Evolutionary conservation across 2,329 filamentous ascomycete genomes (phyloP), one percentile per base, ranked within the genome.

Genomic region (Shiraia bambusicola): DNA sequence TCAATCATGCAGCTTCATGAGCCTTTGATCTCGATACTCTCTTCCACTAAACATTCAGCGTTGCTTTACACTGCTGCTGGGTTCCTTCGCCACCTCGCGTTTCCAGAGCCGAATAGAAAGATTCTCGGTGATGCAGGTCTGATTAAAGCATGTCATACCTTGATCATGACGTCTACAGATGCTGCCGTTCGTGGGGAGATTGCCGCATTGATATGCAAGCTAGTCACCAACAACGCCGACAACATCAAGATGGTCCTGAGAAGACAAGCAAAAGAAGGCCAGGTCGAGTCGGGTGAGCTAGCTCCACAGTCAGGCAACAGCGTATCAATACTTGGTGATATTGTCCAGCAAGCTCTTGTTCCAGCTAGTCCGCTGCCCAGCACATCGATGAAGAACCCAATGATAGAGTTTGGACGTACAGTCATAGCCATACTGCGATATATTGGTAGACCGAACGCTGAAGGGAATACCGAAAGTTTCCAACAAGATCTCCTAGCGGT

Each of bases 301-400:
- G 32, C 32, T 2, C 13, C 36, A 15, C 27, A n/a, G 12, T 36
- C 39, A 5, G 28, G 28, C 4, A 25, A 31, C 14, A 19, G 36
- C 28, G 28, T 33, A 2, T 28, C 39, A n/a, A 36, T 33, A n/a
- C 27, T 42, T 3, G 28, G 14, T 11, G 24, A 30, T 19, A 48
- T 68, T 7, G 56, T 63, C 24, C 51, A 56, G 22, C 61, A 66
- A 29, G 59, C 65, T 17, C 49, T 66, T 4, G 50, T 49, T n/a
- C 59, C 63, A 12, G 54, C 62, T 2, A 50, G 46, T 13, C 62
- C 66, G 17, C 22, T 68, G 2, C 65, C 65, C 4, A 69, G 65
- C 39, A 65, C 61, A n/a, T 45, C 62, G 1, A 67, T 69, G 64
- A 69, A 67, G 44, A 67, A 66, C n/a, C 49, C 62, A n/a, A 59